Evolutionary conservation across 768 basidiomycete genomes (phyloP).

Genomic region (Tricholoma sp.): DNA sequence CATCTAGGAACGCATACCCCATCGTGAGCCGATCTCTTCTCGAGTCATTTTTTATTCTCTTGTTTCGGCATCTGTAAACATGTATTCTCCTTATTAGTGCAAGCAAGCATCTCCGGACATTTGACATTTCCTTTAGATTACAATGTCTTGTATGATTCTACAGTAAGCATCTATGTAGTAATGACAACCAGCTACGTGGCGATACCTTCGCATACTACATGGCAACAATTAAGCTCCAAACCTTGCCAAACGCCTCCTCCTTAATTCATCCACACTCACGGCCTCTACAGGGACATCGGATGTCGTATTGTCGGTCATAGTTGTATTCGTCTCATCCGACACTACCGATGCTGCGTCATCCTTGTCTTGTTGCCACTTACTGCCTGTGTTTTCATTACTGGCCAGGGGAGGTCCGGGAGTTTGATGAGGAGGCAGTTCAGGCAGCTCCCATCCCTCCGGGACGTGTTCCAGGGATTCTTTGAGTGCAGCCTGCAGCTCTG

Average conservation of each 20-base stretch:
- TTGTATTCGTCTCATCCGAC: conserved; percentile 28
- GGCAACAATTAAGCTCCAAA: conserved; percentile 44
- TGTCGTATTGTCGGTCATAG: conserved; percentile 12
- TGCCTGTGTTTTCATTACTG: neutral
- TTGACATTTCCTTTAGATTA: neutral
- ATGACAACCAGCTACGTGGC: neutral
- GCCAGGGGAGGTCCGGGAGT: conserved; percentile 1
- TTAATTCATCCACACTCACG: conserved; percentile 60
- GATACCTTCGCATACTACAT: neutral
- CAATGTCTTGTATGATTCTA: neutral
- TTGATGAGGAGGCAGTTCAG: conserved; percentile 17
- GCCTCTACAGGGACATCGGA: conserved; percentile 26
- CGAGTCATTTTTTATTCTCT: neutral
- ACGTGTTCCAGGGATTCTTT: conserved; percentile 71
- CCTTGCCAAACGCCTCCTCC: conserved; percentile 54
- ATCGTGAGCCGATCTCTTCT: neutral
- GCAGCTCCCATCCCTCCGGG: conserved; percentile 46
- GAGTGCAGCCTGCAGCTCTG: conserved; percentile 81
- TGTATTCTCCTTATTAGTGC: neutral
- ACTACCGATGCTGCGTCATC: conserved; percentile 34
- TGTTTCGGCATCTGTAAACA: neutral
- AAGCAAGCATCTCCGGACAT: neutral
- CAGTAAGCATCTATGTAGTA: neutral
- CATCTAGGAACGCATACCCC: conserved; percentile 4
- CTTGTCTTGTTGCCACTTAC: conserved; percentile 11